These are phyloP conservation scores for Ogataea degrootiae DNA, from an alignment of 805 yeast species.

Conservation along the genomic window DNA sequence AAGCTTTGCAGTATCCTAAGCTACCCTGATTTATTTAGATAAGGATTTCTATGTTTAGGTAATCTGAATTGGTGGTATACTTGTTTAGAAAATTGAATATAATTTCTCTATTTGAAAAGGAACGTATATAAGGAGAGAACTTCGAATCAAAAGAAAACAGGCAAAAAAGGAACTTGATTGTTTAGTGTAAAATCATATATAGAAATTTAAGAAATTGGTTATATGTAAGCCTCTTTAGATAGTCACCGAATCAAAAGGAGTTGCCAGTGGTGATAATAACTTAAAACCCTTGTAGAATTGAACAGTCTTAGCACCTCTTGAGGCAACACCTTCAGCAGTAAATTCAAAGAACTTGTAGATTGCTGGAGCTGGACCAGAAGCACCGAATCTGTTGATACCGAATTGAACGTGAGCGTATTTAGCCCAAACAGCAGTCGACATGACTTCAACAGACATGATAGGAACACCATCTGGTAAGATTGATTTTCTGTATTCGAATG, in stretches of 20 bases:
- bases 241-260: conserved; percentile 55
- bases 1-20: too few species aligned
- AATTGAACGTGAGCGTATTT: conserved; percentile 95
- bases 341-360: conserved; percentile 83
- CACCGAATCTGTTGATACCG: conserved; percentile 95
- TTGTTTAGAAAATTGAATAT: too few species aligned
- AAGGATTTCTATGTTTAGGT: too few species aligned
- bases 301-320: conserved; percentile 75
- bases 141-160: too few species aligned
- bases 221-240: not conserved
- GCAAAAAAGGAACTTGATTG: too few species aligned
- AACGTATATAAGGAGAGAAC: too few species aligned
- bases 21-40: too few species aligned
- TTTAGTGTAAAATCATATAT: not conserved
- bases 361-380: conserved; percentile 83
- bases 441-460: conserved; percentile 88
- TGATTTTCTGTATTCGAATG: conserved; percentile 71
- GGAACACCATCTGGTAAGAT: conserved; percentile 96
- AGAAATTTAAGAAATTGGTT: not conserved
- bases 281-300: conserved; percentile 76
- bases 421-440: conserved; percentile 89
- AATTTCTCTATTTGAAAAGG: too few species aligned
- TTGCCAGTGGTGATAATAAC: conserved; percentile 70
- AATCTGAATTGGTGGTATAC: too few species aligned
- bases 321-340: conserved; percentile 89